phyloP scores from a whole-genome alignment of 495 filamentous ascomycete genomes.

The Neurospora sp. region DNA sequence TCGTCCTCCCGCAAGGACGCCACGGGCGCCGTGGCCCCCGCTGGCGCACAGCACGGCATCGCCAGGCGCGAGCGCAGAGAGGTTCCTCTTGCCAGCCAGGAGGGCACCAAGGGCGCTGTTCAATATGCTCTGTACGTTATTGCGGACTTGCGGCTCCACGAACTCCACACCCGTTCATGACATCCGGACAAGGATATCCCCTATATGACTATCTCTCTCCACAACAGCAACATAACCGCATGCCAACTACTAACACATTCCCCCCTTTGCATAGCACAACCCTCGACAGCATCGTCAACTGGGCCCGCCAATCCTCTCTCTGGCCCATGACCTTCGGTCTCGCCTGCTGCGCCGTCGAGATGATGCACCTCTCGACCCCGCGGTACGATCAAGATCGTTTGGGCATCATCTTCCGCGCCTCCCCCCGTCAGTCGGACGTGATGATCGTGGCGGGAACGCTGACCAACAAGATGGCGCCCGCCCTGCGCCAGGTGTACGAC shows the following conservation, averaged over 20 bases:
- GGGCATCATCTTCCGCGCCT: conserved; percentile 95
- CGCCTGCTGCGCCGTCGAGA: conserved; percentile 92
- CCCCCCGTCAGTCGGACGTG: conserved; percentile 88
- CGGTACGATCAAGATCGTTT: conserved; percentile 94
- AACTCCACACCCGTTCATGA: not conserved
- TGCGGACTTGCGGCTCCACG: not conserved
- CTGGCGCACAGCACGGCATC: conserved; percentile 25
- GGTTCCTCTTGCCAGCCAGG: conserved; percentile 82
- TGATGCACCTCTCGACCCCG: conserved; percentile 96
- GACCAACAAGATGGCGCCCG: conserved; percentile 97
- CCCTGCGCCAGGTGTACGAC: conserved; percentile 90
- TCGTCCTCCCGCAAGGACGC: conserved; percentile 50
- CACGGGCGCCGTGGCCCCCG: conserved; percentile 30
- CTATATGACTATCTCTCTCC: not conserved
- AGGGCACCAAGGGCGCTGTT: conserved; percentile 85
- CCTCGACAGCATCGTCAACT: conserved; percentile 86
- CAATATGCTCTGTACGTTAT: conserved; percentile 89
- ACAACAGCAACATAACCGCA: not conserved
- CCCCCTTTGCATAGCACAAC: conserved; percentile 52
- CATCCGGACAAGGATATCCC: not conserved
- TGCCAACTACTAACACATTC: conserved; percentile 3
- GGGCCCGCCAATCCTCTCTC: conserved; percentile 84
- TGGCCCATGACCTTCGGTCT: conserved; percentile 99
- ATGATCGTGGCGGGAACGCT: conserved; percentile 97
- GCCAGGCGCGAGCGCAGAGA: conserved; percentile 45